Percentiles rank a stretch among this genome's conserved stretches.
These are phyloP conservation scores for Leccinum subtestaceum DNA, from an alignment of 768 basidiomycete genomes.

Conservation along the genomic window DNA sequence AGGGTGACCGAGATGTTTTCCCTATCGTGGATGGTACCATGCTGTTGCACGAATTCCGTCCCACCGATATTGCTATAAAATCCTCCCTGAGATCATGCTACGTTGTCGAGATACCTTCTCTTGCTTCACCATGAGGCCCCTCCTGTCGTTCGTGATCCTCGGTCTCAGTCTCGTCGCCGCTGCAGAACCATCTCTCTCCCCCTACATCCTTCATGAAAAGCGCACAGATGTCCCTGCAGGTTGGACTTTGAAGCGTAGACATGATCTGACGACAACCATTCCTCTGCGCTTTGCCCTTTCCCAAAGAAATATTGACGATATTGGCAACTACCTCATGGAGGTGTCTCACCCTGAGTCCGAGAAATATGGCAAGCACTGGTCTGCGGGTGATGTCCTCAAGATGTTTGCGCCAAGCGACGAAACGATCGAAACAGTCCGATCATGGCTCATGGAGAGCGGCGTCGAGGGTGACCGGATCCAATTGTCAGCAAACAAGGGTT, in stretches of 20 bases:
- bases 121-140: conserved; percentile 14
- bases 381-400: conserved; percentile 22
- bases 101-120: neutral
- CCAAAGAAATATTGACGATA: conserved; percentile 31
- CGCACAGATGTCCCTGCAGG: conserved; percentile 34
- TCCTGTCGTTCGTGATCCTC: conserved; percentile 15
- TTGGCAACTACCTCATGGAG: conserved; percentile 30
- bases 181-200: conserved; percentile 16
- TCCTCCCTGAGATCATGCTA: neutral
- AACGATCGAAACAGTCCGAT: conserved; percentile 23
- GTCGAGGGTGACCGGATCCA: conserved; percentile 22
- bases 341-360: conserved; percentile 34
- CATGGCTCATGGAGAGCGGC: conserved; percentile 30
- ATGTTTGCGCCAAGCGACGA: conserved; percentile 31
- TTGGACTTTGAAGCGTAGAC: conserved; percentile 40
- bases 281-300: conserved; percentile 33
- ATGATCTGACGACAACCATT: conserved; percentile 28
- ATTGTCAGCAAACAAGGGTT: conserved; percentile 22
- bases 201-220: conserved; percentile 38
- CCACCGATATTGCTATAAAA: conserved; percentile 15
- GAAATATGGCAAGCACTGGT: conserved; percentile 35
- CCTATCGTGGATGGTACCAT: conserved; percentile 8
- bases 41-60: conserved; percentile 5
- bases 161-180: conserved; percentile 18
- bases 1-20: neutral